Percentiles rank a stretch among this genome's conserved stretches.
Conservation (phyloP, 2,329 filamentous ascomycete genomes). For the Paecilomyces niveus region DNA sequence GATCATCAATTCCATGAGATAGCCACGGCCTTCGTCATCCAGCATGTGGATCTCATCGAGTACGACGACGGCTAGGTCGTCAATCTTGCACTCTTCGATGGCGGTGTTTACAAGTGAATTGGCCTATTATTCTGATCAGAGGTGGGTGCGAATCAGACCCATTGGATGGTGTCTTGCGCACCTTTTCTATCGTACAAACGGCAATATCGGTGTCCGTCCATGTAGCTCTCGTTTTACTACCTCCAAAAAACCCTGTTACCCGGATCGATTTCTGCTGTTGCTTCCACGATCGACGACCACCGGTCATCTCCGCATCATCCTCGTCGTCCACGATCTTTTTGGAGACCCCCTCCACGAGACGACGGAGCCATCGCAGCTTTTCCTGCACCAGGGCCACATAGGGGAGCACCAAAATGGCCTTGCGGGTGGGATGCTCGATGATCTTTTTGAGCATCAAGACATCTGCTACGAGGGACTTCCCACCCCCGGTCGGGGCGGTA, state of each 20-base stretch:
- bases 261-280: conserved; percentile 54
- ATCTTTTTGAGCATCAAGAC: conserved; percentile 67
- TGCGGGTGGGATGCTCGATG: conserved; percentile 55
- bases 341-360: conserved; percentile 55
- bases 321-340: conserved; percentile 27
- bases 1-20: conserved; percentile 66
- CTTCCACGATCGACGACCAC: conserved; percentile 46
- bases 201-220: conserved; percentile 73
- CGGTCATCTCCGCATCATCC: conserved; percentile 27
- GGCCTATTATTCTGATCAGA: conserved; percentile 42
- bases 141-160: conserved; percentile 11
- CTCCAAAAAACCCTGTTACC: conserved; percentile 68
- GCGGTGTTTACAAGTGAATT: conserved; percentile 67
- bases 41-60: conserved; percentile 79
- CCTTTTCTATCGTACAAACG: conserved; percentile 75
- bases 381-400: conserved; percentile 77
- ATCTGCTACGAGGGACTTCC: conserved; percentile 67
- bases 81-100: conserved; percentile 62
- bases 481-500: conserved; percentile 69
- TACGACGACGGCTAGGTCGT: conserved; percentile 60
- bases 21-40: conserved; percentile 67
- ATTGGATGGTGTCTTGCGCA: conserved; percentile 13
- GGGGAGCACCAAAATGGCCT: conserved; percentile 65
- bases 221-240: conserved; percentile 57
- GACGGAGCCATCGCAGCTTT: conserved; percentile 67